phyloP scores from a whole-genome alignment of 1,284 basidiomycete species.

The Apiotrichum veenhuisii region DNA sequence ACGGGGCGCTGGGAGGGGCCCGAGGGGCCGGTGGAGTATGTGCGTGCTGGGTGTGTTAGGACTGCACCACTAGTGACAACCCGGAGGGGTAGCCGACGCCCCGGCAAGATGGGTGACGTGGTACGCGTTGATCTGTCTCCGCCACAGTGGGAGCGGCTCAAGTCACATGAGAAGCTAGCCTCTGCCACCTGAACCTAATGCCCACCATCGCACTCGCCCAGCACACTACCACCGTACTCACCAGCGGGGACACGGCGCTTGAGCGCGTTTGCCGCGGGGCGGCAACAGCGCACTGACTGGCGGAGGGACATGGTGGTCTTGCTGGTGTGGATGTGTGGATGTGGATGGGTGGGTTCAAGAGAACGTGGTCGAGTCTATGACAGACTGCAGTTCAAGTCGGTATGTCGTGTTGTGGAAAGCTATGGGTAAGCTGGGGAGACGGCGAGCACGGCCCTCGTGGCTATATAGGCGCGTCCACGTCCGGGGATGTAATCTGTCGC shows the following conservation, averaged over 20 bases:
- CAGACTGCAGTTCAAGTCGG: neutral
- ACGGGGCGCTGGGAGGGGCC: neutral
- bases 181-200: neutral
- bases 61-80: too few relatives aligned
- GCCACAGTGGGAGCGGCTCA: too few relatives aligned
- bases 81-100: too few relatives aligned
- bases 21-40: conserved; percentile 5
- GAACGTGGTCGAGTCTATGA: neutral
- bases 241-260: conserved; percentile 7
- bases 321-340: neutral
- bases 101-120: too few relatives aligned
- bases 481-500: neutral
- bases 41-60: conserved; percentile 6
- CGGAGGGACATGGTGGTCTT: conserved; percentile 6
- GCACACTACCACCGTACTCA: neutral
- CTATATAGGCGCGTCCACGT: neutral
- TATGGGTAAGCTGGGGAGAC: neutral
- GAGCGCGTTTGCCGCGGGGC: conserved; percentile 5
- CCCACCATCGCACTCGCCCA: too few relatives aligned
- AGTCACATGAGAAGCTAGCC: neutral
- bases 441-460: neutral
- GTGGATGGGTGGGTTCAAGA: neutral
- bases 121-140: too few relatives aligned
- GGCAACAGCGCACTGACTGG: conserved; percentile 10
- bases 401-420: too few relatives aligned